Evolutionary conservation across 2,329 filamentous ascomycete genomes (phyloP), one percentile per base, ranked within the genome.

Genomic region (Microdochium paspali): DNA sequence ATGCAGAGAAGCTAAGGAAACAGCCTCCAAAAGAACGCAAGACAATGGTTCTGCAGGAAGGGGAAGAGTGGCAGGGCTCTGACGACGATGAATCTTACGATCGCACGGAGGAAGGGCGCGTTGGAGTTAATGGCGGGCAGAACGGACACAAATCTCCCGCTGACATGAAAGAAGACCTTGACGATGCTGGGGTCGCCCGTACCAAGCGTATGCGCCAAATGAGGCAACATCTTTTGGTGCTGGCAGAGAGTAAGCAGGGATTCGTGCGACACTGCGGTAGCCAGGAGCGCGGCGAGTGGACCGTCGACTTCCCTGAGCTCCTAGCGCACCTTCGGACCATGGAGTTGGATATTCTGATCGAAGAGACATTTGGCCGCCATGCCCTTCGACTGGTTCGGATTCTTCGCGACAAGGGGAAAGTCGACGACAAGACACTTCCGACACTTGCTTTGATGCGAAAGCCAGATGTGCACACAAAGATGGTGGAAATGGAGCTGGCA

Each of bases 381-480:
- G 89, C 89, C 1, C 76, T 91, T 18, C 86, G 91, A 9, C 73
- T 98, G n/a, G 78, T 90, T 20, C 85, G 89, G 20, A 89, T 97
- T 47, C 76, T 98, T 20, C 79, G 85, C 32, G 83, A 86, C 49
- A 89, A 90, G 60, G 93, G 93, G 46, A 95, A 93, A 61, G 73
- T 97, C n/a, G 91, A 97, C 55, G 93, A 98, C 65, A 95, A 94
- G 65, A 84, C 87, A 51, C 74, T 96, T 12, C 85, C 87, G 31
- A 82, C 83, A 45, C 76, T 90, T 48, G 87, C 86, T 46, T 78
- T 98, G 51, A 84, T 96, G 72, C 85, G 85, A 49, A 87, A 91
- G 57, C 82, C 85, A 49, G 88, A 95, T 46, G 80, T 97, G 23
- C 87, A 93, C 44, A 82, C 84, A 49, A 85, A 90, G 52, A 84